Evolutionary conservation across 2,329 filamentous ascomycete genomes (phyloP), one percentile per base, ranked within the genome.

Genomic region (Colletotrichum cordylinicola): DNA sequence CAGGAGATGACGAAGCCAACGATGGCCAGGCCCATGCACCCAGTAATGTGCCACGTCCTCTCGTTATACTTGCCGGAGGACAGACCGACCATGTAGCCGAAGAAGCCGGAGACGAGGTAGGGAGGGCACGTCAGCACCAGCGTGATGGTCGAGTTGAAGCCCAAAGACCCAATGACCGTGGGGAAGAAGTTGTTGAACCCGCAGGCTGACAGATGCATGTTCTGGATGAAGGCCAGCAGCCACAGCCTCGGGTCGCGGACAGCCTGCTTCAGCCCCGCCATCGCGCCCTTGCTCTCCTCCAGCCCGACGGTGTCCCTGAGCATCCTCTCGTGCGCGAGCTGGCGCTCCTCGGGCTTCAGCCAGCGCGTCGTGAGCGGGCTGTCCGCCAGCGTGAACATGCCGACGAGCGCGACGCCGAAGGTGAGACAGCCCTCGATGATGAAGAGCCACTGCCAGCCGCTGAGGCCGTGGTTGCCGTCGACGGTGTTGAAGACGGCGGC

Each of bases 91-190:
- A 84, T 72, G 55, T 88, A 85, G 7, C 86, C 86, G 15, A 85
- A 84, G 29, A 84, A 83, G 5, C 84, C 86, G 0, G 88, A 87
- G 16, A 87, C 79, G 2, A 88, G 80, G 77, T 88, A 90, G 0
- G 88, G 88, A 0, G 88, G 88, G 70, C 83, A 84, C 0, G 87
- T 89, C 7, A 89, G 83, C 9, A 89, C 82, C 12, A 89, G 79
- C 9, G 82, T 87, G 70, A 86, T 81, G 3, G 84, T 88, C 77
- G 80, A 77, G 76, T 78, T 79, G 72, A 81, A 85, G 12, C 81
- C 79, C 12, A 85, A 80, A 1, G 83, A 81, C 4, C 75, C 77
- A 39, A 85, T 81, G 4, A 85, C 79, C 0, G 83, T 84, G 1
- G 82, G 78, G 73, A 80, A 82, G 76, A 81, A 81, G 70, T 80